These are phyloP conservation scores for Sclerotinia borealis DNA, from an alignment of 2,329 filamentous ascomycete genomes.

Conservation along the genomic window DNA sequence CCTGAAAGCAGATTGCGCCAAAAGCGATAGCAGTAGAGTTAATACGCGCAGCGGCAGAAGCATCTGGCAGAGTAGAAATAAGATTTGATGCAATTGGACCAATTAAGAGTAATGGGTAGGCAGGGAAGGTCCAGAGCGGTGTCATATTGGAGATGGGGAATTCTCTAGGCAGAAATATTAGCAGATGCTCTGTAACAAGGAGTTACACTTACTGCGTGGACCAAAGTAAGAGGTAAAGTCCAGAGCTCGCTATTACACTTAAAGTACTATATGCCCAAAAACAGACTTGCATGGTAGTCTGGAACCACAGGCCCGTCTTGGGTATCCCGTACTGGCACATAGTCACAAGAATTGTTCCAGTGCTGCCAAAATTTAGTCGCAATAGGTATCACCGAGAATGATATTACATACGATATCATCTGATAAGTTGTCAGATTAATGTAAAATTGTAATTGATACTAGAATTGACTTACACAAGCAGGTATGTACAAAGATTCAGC, in stretches of 20 bases:
- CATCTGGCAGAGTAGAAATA: constrained; percentile 33
- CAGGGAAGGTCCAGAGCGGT: constrained; percentile 81
- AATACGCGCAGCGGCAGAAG: constrained; percentile 34
- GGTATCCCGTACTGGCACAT: constrained; percentile 68
- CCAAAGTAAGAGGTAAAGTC: constrained; percentile 70
- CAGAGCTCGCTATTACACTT: constrained; percentile 60
- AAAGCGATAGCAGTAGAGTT: constrained; percentile 44
- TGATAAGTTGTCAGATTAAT: constrained; percentile 27
- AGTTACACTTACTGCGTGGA: constrained; percentile 44
- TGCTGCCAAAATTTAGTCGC: constrained; percentile 39
- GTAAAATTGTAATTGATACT: background rate
- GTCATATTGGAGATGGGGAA: constrained; percentile 77
- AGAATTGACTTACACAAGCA: constrained; percentile 46
- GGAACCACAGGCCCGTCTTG: constrained; percentile 57
- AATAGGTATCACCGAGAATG: background rate
- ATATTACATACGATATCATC: constrained; percentile 39
- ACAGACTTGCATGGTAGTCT: constrained; percentile 52
- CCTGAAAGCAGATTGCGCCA: constrained; percentile 46
- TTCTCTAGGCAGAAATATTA: constrained; percentile 32
- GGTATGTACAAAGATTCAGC: constrained; percentile 75
- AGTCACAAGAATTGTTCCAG: constrained; percentile 72
- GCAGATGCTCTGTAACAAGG: background rate
- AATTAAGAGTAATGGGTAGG: constrained; percentile 72
- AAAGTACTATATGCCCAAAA: constrained; percentile 71
- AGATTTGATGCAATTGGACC: constrained; percentile 62